Conservation (phyloP, 1,139 yeast genomes). For the Hanseniaspora sp. region DNA sequence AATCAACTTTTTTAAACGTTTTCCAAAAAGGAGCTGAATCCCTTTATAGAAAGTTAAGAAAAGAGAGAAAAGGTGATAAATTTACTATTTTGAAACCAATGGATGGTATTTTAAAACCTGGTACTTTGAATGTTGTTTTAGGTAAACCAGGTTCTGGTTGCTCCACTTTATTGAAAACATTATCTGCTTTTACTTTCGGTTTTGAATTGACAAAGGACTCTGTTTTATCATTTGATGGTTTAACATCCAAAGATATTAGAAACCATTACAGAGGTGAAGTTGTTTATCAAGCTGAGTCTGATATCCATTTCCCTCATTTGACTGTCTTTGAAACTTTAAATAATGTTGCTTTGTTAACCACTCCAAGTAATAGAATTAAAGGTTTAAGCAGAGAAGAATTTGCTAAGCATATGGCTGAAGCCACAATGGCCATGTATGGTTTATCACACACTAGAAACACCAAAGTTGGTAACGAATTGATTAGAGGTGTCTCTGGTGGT, state of each 20-base stretch:
- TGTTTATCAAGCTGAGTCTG: conserved; percentile 39
- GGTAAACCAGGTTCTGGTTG: conserved; percentile 86
- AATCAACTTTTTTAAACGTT: conserved; percentile 54
- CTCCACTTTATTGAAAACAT: conserved; percentile 61
- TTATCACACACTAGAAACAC: conserved; percentile 35
- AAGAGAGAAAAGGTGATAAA: conserved; percentile 25
- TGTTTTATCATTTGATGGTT: conserved; percentile 36
- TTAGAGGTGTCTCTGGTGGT: conserved; percentile 38
- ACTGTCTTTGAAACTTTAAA: conserved; percentile 37
- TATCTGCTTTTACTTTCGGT: conserved; percentile 63
- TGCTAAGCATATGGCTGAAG: conserved; percentile 32
- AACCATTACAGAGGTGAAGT: conserved; percentile 48
- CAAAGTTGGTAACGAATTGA: conserved; percentile 36
- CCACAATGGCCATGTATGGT: conserved; percentile 36
- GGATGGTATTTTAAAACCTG: conserved; percentile 59
- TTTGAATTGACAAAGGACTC: conserved; percentile 41
- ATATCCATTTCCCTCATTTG: conserved; percentile 39
- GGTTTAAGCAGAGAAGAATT: conserved; percentile 31
- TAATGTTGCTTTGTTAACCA: conserved; percentile 25
- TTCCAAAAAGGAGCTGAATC: conserved; percentile 25
- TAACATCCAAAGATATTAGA: conserved; percentile 35
- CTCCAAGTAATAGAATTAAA: conserved; percentile 32
- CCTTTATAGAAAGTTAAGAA: conserved; percentile 24
- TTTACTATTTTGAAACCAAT: conserved; percentile 54
- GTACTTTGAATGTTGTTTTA: conserved; percentile 63